phyloP scores from a whole-genome alignment of 1,284 basidiomycete species.

The Ustilago sp. region DNA sequence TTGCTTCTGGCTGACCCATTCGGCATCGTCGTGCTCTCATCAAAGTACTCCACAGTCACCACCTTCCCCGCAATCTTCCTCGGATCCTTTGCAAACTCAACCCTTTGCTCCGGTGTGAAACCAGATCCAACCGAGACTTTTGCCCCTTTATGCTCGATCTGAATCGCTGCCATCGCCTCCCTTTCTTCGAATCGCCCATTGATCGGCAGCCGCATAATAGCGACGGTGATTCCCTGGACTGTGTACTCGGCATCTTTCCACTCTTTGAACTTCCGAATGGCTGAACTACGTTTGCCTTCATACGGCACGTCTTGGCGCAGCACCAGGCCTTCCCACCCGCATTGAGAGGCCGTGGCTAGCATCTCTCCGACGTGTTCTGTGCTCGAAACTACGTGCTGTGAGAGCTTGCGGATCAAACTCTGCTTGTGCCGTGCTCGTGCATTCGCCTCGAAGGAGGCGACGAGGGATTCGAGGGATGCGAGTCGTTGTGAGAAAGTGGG shows the following conservation, averaged over 20 bases:
- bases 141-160: slow-evolving; percentile 47
- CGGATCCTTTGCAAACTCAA: slow-evolving; percentile 49
- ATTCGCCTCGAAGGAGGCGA: slow-evolving; percentile 24
- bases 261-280: slow-evolving; percentile 55
- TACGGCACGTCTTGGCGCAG: slow-evolving; percentile 48
- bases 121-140: slow-evolving; percentile 56
- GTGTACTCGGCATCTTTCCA: slow-evolving; percentile 60
- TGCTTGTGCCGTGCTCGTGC: slow-evolving; percentile 7
- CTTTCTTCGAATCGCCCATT: slow-evolving; percentile 46
- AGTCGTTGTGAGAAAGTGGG: slow-evolving; percentile 42
- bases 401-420: slow-evolving; percentile 35
- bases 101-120: slow-evolving; percentile 47
- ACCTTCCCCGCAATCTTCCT: slow-evolving; percentile 46
- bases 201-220: slow-evolving; percentile 53
- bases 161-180: slow-evolving; percentile 41
- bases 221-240: slow-evolving; percentile 34
- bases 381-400: slow-evolving; percentile 30
- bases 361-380: slow-evolving; percentile 21
- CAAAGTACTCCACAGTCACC: slow-evolving; percentile 58
- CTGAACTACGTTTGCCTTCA: slow-evolving; percentile 52
- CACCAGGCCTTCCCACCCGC: slow-evolving; percentile 59
- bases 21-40: slow-evolving; percentile 30
- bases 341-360: slow-evolving; percentile 24
- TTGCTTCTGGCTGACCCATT: slow-evolving; percentile 5
- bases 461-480: slow-evolving; percentile 20